Evolutionary conservation across 148 eudicot species (phyloP), one percentile per base, ranked within the genome.

Genomic region (Mesembryanthemum crystallinum): DNA sequence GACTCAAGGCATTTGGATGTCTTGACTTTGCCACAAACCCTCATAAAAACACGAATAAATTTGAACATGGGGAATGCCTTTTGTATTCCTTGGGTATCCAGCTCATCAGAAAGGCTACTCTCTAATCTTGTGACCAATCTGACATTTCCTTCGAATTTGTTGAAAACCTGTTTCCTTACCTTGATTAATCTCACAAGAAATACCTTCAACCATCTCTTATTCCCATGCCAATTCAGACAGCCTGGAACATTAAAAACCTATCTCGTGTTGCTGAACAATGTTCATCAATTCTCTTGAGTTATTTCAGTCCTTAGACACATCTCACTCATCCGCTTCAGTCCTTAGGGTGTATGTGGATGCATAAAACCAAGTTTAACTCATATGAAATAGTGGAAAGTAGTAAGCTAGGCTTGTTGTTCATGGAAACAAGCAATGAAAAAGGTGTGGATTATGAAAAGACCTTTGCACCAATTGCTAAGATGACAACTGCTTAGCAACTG

Each of bases 21-120:
- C 10, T 69, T 11, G 73, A 60, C 1, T 27, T 69, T 5, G 73
- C 73, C 29, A 17, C 32, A 25, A 69, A 69, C 20, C 73, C 42
- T 1, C 0, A 1, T 4, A 27, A 10, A 1, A 1, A 27, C 4
- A 27, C 11, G 0, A 42, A 69, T 7, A 69, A 69, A 17, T 49
- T 69, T 29, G 14, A 5, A 11, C 24, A 39, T 17, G 29, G 7
- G 73, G 73, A 0, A 14, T 69, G 0, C 73, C 73, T 3, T 69
- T 60, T 30, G 5, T 69, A 1, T 69, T 69, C 14, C 21, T 69
- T 1, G 60, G 73, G 0, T 69, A 69, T 8, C 73, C 61, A 0
- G 1, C 0, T 3, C 1, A 7, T 18, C 3, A 27, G 8, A 69
- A 52, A 25, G 73, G 59, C 0, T 69, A 51, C 73, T 51, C 10